A percentile compares a stretch with the other conserved stretches of the same genome.
These are phyloP conservation scores for Neofusicoccum cordaticola DNA, from an alignment of 2,329 filamentous ascomycete genomes.

Conservation along the genomic window DNA sequence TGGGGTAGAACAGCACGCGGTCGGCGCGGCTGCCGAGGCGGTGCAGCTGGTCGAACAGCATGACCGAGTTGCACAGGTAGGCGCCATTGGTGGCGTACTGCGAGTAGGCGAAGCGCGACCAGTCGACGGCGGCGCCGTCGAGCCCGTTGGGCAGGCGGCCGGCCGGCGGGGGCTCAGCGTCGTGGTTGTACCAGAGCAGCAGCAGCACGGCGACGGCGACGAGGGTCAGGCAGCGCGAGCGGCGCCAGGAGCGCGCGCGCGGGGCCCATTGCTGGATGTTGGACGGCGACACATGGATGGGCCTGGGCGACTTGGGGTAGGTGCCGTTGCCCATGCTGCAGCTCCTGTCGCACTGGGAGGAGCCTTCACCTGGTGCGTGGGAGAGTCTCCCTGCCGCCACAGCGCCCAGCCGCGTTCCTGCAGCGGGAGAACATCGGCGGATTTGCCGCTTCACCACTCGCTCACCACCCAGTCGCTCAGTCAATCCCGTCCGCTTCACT, in stretches of 20 bases:
- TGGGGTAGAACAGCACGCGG: conserved; percentile 45
- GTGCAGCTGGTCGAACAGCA: conserved; percentile 45
- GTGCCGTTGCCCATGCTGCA: conserved; percentile 18
- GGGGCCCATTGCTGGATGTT: conserved; percentile 11
- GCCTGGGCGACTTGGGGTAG: conserved; percentile 14
- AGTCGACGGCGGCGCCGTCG: conserved; percentile 27
- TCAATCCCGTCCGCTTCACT: too few species aligned
- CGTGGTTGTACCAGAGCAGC: conserved; percentile 8
- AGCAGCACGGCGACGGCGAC: conserved; percentile 21
- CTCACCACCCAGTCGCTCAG: too few species aligned
- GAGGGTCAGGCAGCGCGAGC: conserved; percentile 28
- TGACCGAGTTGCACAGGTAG: conserved; percentile 44
- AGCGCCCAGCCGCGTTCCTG: too few species aligned
- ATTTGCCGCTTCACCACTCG: too few species aligned
- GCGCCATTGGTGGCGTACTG: conserved; percentile 43
- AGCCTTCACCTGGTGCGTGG: too few species aligned
- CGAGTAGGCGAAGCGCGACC: conserved; percentile 42
- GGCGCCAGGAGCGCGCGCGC: conserved; percentile 23
- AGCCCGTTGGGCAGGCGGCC: conserved; percentile 10
- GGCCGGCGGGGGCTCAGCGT: neutral
- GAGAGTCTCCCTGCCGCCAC: too few species aligned
- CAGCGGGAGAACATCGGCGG: too few species aligned
- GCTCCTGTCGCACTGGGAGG: neutral
- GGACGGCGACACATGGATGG: conserved; percentile 15
- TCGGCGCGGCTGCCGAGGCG: conserved; percentile 44